Conservation (phyloP, 2,329 filamentous ascomycete genomes). For the Aspergillus unguis region DNA sequence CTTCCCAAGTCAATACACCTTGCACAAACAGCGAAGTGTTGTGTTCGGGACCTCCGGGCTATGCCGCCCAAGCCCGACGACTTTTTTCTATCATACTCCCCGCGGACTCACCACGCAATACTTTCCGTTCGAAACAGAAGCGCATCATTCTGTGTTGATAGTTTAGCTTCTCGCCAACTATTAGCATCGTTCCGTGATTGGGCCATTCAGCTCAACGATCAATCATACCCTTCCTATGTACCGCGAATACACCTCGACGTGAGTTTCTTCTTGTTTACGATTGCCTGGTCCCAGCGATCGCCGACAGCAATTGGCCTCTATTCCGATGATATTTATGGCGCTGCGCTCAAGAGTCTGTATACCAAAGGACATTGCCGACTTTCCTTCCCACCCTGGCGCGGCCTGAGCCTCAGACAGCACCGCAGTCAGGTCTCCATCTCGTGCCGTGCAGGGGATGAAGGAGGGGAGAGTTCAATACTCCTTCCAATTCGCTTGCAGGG, state of each 20-base stretch:
- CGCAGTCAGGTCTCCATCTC: constrained; percentile 19
- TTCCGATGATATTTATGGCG: constrained; percentile 25
- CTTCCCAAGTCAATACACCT: not conserved
- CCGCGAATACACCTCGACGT: not conserved
- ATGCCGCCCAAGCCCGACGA: not conserved
- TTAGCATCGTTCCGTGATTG: no score
- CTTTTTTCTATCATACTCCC: no score
- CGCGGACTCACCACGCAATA: no score
- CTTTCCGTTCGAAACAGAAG: not conserved
- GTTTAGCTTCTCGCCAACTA: not conserved
- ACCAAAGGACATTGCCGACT: constrained; percentile 20
- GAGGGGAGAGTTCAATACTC: constrained; percentile 25
- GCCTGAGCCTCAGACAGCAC: constrained; percentile 18
- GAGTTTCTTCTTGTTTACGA: no score
- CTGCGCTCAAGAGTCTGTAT: constrained; percentile 18
- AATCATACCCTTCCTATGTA: not conserved
- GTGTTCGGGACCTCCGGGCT: not conserved
- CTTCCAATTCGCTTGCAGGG: constrained; percentile 10
- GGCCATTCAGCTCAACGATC: not conserved
- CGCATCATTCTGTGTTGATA: not conserved
- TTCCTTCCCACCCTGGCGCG: constrained; percentile 25
- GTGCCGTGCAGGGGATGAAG: constrained; percentile 28
- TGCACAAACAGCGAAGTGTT: not conserved
- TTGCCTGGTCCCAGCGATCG: not conserved
- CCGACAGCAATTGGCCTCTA: not conserved